Evolutionary conservation across 1,284 basidiomycete genomes (phyloP).

Genomic region (Leccinum huronense): DNA sequence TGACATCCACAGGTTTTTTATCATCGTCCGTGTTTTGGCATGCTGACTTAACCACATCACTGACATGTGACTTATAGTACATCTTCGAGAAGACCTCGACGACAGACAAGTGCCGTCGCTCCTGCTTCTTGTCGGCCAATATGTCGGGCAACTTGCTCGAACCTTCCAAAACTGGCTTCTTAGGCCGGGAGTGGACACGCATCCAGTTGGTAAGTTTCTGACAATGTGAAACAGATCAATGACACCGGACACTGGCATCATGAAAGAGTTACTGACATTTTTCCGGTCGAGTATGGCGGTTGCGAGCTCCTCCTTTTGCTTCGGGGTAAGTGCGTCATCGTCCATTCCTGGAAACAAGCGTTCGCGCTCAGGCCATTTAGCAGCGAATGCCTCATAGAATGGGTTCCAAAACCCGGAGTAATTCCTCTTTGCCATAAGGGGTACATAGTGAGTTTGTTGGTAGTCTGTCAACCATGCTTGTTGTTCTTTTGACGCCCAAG

Average conservation of each 20-base stretch:
- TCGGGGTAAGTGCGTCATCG: neutral
- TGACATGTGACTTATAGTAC: neutral
- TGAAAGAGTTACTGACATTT: neutral
- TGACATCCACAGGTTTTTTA: neutral
- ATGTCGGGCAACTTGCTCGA: neutral
- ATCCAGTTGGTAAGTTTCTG: neutral
- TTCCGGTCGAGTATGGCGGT: neutral
- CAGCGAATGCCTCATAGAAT: neutral
- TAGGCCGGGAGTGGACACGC: neutral
- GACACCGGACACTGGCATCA: neutral
- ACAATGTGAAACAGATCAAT: neutral
- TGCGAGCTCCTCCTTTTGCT: neutral
- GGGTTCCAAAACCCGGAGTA: neutral
- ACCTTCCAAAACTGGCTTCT: neutral
- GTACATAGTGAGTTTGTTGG: neutral
- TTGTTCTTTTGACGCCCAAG: neutral
- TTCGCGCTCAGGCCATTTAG: neutral
- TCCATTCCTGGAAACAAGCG: neutral
- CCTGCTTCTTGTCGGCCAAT: neutral
- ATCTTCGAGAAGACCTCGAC: neutral
- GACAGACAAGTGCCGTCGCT: neutral
- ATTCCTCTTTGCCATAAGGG: neutral
- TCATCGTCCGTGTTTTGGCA: neutral
- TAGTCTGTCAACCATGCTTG: neutral
- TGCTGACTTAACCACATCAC: too few relatives aligned